These are phyloP conservation scores for Trichophyton simii DNA, from an alignment of 2,329 filamentous ascomycete genomes.

Conservation along the genomic window DNA sequence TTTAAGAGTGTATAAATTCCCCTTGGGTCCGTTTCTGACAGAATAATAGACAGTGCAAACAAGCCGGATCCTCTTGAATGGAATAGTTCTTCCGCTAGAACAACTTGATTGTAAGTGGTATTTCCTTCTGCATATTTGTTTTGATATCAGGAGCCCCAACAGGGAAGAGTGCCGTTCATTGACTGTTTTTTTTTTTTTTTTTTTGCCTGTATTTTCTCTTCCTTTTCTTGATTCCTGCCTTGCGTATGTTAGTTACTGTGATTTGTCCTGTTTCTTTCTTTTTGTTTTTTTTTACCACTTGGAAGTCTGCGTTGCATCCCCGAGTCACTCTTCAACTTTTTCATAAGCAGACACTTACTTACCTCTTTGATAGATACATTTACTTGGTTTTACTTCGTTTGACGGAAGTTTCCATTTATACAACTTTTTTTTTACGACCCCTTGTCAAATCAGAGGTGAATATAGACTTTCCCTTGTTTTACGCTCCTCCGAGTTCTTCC, in stretches of 20 bases:
- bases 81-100: neutral
- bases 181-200: no score
- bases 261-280: neutral
- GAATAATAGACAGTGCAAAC: neutral
- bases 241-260: no score
- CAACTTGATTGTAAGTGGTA: neutral
- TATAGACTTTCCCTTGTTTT: conserved; percentile 2
- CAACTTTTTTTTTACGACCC: neutral
- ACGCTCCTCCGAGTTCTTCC: neutral
- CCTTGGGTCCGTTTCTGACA: neutral
- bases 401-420: neutral
- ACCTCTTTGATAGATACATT: neutral
- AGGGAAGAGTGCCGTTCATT: no score
- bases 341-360: neutral
- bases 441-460: neutral
- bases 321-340: neutral
- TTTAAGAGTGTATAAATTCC: neutral
- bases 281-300: neutral
- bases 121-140: neutral
- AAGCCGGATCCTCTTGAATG: neutral
- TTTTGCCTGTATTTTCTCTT: no score
- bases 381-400: no score
- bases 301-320: neutral
- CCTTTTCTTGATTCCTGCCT: no score
- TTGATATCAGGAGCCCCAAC: no score